Evolutionary conservation across 805 yeast genomes (phyloP), one percentile per base, ranked within the genome.

Genomic region (Diddensiella transvaalensis): DNA sequence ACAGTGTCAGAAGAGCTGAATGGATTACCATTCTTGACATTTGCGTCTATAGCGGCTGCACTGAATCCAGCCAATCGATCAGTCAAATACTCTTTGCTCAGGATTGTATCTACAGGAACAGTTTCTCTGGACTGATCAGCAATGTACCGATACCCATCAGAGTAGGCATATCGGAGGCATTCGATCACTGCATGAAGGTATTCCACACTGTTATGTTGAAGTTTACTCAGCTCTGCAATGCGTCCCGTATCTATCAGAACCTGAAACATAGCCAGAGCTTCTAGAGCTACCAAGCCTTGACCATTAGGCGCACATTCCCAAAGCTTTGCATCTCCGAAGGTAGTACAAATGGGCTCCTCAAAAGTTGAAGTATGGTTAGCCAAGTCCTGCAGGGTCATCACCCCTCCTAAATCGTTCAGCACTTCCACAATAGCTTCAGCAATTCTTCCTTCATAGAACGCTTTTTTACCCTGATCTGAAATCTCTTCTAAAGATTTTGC

Each of bases 271-370:
- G 89, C 90, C 44, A 84, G 63, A 0, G 90, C 80, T 18, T 83
- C 65, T 42, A 85, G 67, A 0, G 89, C 91, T 41, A 85, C 84
- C 11, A 85, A 64, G 4, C 93, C 93, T 42, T 85, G 87, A 2
- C 91, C 87, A 64, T 81, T 85, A 13, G 95, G 95, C 5, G 93
- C 91, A 53, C 85, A 82, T 61, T 85, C 91, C 87, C 88, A 83
- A 21, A 85, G 69, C 30, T 72, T 74, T 42, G 74, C 70, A 42
- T 76, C 66, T 48, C 80, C 71, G 2, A 58, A 52, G 18, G 4
- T 75, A 73, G 42, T 64, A n/a, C 68, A 67, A 13, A 85, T 77
- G 2, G 93, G 90, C 0, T 80, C 80, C 21, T 83, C 84, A 55
- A 77, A 73, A 0, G 83, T 74, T 1, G 89, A 77, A 0, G 73